A percentile compares a stretch with the other conserved stretches of the same genome.
Evolutionary conservation across 2,329 filamentous ascomycete genomes (phyloP).

Genomic region (Fusarium fujikuroi): DNA sequence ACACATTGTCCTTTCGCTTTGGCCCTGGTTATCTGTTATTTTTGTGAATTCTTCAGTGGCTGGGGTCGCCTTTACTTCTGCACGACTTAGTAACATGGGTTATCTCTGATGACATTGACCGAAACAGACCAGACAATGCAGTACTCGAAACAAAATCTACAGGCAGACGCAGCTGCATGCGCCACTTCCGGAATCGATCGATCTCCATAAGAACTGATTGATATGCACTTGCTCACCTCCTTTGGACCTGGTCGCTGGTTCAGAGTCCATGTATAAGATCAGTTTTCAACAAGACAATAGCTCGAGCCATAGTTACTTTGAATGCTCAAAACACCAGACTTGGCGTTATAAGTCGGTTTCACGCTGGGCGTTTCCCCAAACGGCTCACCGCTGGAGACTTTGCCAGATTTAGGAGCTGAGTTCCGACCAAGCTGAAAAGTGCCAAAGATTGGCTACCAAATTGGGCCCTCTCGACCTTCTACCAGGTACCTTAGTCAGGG

Average conservation of each 20-base stretch:
- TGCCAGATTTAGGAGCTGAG: conserved; percentile 3
- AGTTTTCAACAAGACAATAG: not conserved
- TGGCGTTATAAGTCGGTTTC: not conserved
- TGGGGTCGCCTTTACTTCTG: not conserved
- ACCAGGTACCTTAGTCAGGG: not conserved
- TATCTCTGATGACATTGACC: not conserved
- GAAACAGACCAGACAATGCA: not conserved
- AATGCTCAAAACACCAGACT: not conserved
- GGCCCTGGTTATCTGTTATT: not conserved
- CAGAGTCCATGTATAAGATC: not conserved
- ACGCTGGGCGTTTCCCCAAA: not conserved
- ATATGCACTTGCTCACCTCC: not conserved
- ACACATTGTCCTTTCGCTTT: not conserved
- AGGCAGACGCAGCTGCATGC: not conserved
- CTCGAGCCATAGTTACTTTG: not conserved
- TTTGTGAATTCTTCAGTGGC: not conserved
- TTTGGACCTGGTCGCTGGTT: too few species aligned
- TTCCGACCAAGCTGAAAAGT: conserved; percentile 1
- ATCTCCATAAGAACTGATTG: not conserved
- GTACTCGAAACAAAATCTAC: not conserved
- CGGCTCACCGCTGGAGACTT: conserved; percentile 31
- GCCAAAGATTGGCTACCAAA: not conserved
- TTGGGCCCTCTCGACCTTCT: not conserved
- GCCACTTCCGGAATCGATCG: conserved; percentile 9
- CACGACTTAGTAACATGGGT: not conserved